Conservation (phyloP, 176 grass and related monocot genomes). For the Rhynchospora breviuscula region DNA sequence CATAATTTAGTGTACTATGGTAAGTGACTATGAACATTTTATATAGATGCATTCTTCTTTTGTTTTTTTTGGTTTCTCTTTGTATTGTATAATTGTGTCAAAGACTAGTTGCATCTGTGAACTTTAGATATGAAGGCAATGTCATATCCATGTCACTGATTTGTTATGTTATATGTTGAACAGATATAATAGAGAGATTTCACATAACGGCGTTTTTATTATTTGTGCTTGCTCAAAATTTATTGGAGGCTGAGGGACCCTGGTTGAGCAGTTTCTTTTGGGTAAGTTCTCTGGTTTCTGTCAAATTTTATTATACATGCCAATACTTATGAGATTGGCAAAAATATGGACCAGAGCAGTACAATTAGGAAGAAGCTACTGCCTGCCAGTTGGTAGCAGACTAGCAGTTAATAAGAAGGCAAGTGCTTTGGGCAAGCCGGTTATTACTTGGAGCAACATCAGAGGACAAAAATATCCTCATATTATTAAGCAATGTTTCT, state of each 20-base stretch:
- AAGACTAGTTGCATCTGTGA: not conserved
- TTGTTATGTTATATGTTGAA: conserved; percentile 20
- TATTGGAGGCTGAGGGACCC: conserved; percentile 91
- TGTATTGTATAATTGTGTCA: not conserved
- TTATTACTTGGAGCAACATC: no score
- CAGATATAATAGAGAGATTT: conserved; percentile 96
- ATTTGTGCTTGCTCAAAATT: conserved; percentile 98
- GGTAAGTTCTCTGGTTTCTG: conserved; percentile 44
- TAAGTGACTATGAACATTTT: conserved; percentile 41
- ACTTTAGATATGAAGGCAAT: not conserved
- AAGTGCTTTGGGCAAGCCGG: no score
- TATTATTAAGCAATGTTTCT: no score
- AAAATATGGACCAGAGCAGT: not conserved
- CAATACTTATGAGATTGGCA: not conserved
- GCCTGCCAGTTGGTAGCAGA: not conserved
- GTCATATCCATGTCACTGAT: conserved; percentile 19
- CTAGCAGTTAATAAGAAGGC: not conserved
- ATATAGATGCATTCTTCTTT: not conserved
- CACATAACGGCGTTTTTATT: conserved; percentile 86
- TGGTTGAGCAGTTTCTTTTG: conserved; percentile 79
- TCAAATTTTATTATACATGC: not conserved
- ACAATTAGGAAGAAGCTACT: not conserved
- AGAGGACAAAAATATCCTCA: no score
- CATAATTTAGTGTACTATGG: conserved; percentile 97
- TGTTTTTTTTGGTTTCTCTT: not conserved